A percentile compares a stretch with the other conserved stretches of the same genome.
phyloP scores from a whole-genome alignment of 192 early-diverging fungal species.

The Backusella psychrophila region DNA sequence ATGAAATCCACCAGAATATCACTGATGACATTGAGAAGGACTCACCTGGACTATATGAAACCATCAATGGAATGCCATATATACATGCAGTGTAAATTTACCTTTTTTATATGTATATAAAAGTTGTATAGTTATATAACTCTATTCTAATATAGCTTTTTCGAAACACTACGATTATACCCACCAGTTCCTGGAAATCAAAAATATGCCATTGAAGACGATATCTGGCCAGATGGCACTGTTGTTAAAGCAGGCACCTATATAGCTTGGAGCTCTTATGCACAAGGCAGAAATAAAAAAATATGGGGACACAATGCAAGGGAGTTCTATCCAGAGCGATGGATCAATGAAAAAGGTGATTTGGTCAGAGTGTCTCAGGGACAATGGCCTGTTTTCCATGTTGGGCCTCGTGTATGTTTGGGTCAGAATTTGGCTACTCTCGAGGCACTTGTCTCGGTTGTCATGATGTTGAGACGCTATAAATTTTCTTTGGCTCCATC shows the following conservation, averaged over 20 bases:
- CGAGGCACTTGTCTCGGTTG: constrained; percentile 39
- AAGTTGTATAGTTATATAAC: neutral
- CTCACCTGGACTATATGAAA: constrained; percentile 24
- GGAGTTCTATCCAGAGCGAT: constrained; percentile 64
- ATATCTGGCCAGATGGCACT: constrained; percentile 60
- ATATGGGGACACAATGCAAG: constrained; percentile 66
- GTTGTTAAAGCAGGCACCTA: constrained; percentile 45
- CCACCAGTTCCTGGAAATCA: constrained; percentile 61
- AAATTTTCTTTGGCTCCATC: constrained; percentile 34
- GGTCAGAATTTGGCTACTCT: constrained; percentile 45
- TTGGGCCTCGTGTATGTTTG: constrained; percentile 43
- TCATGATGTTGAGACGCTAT: constrained; percentile 37
- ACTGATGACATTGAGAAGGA: constrained; percentile 27
- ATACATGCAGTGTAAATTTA: constrained; percentile 36
- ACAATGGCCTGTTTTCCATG: constrained; percentile 59
- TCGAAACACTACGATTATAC: constrained; percentile 63
- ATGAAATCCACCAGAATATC: constrained; percentile 37
- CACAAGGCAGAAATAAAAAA: constrained; percentile 45
- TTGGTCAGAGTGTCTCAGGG: constrained; percentile 32
- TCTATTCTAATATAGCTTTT: constrained; percentile 14
- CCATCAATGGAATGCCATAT: constrained; percentile 34
- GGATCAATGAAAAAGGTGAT: constrained; percentile 43
- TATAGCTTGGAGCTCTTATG: constrained; percentile 49
- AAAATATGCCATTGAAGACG: constrained; percentile 54
- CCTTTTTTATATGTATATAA: neutral